A percentile compares a stretch with the other conserved stretches of the same genome.
Conservation (phyloP, 106 monocot species). For the Dendrobium huoshanense region DNA sequence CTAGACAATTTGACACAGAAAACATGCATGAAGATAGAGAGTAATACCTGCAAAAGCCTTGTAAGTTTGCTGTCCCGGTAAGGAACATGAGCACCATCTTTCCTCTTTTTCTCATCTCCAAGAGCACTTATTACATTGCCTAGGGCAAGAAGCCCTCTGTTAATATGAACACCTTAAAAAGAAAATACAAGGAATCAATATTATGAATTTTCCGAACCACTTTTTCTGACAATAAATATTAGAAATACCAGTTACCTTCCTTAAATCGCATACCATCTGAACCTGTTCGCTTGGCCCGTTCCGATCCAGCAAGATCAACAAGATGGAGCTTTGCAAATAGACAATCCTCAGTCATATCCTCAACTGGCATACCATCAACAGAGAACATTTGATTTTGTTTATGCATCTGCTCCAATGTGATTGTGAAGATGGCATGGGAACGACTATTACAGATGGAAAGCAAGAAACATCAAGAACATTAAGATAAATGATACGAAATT, state of each 20-base stretch:
- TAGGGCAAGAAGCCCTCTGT: constrained; percentile 92
- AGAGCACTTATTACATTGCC: constrained; percentile 99
- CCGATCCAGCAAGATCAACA: constrained; percentile 99
- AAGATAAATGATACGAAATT: constrained; percentile 8
- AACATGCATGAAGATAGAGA: neutral
- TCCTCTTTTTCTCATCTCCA: constrained; percentile 95
- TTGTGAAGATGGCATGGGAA: constrained; percentile 99
- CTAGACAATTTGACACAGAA: neutral
- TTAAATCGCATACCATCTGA: constrained; percentile 96
- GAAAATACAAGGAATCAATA: neutral
- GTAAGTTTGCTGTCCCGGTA: constrained; percentile 99
- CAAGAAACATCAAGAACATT: constrained; percentile 9
- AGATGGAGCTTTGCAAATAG: constrained; percentile 94
- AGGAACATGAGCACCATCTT: constrained; percentile 96
- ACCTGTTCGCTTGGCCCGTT: constrained; percentile 93
- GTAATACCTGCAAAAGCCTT: constrained; percentile 74
- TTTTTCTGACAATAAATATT: neutral
- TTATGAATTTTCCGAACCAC: neutral
- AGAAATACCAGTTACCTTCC: constrained; percentile 54
- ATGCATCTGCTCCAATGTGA: constrained; percentile 95
- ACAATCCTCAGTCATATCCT: constrained; percentile 83
- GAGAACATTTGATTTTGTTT: constrained; percentile 50
- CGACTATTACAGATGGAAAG: constrained; percentile 51
- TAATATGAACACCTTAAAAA: constrained; percentile 89
- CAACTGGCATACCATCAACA: constrained; percentile 46